A percentile compares a stretch with the other conserved stretches of the same genome.
phyloP scores from a whole-genome alignment of 2,329 filamentous ascomycete genomes.

The Apiospora saccharicola region DNA sequence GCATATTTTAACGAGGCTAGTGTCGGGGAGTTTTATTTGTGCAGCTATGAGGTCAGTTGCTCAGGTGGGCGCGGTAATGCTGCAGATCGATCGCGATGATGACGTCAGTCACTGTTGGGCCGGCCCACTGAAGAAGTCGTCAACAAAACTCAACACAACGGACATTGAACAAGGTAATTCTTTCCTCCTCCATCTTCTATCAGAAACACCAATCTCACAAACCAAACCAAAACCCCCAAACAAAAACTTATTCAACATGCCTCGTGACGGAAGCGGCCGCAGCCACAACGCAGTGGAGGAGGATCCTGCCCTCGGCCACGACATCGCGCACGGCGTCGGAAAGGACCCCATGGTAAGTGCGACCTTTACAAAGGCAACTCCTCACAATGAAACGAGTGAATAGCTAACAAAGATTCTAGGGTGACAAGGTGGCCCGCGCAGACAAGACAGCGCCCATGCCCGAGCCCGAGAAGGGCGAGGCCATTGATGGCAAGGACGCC shows the following conservation, averaged over 20 bases:
- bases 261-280: conserved; percentile 57
- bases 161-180: neutral
- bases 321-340: conserved; percentile 55
- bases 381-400: too few species aligned
- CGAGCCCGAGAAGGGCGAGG: conserved; percentile 53
- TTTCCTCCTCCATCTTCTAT: neutral
- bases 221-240: neutral
- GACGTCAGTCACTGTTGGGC: neutral
- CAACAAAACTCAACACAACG: neutral
- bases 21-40: neutral
- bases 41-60: conserved; percentile 10
- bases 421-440: conserved; percentile 51
- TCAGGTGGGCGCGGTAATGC: neutral
- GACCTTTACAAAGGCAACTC: too few species aligned
- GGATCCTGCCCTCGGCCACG: conserved; percentile 45
- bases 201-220: neutral
- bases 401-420: conserved; percentile 27
- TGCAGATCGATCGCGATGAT: neutral
- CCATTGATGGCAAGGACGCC: conserved; percentile 48
- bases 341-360: conserved; percentile 31
- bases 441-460: conserved; percentile 59
- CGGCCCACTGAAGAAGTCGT: neutral
- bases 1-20: neutral
- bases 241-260: conserved; percentile 47
- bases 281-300: conserved; percentile 51